Evolutionary conservation across 768 basidiomycete genomes (phyloP).

Genomic region (Russula lepida): DNA sequence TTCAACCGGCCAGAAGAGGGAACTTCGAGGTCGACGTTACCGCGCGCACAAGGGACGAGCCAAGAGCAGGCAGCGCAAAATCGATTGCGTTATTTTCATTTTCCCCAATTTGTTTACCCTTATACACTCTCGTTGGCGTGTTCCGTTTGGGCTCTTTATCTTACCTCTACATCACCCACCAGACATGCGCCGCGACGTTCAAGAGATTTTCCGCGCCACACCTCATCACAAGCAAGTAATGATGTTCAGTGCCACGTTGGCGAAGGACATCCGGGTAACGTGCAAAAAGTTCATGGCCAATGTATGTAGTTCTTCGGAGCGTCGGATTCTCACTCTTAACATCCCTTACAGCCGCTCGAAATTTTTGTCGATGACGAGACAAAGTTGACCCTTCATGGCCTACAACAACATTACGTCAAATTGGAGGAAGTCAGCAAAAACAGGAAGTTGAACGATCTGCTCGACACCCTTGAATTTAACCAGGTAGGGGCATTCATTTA

Average conservation of each 20-base stretch:
- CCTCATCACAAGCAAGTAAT: conserved; percentile 99
- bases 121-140: conserved; percentile 45
- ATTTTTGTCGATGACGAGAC: conserved; percentile 99
- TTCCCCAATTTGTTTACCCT: conserved; percentile 36
- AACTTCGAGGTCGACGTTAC: conserved; percentile 18
- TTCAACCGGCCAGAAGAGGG: conserved; percentile 11
- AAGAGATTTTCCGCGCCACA: conserved; percentile 98
- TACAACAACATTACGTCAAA: conserved; percentile 98
- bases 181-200: conserved; percentile 99
- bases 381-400: conserved; percentile 92
- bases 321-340: conserved; percentile 1
- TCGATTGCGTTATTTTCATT: conserved; percentile 21
- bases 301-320: conserved; percentile 42
- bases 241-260: conserved; percentile 99
- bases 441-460: conserved; percentile 89
- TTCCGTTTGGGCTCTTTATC: conserved; percentile 42
- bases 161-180: conserved; percentile 63
- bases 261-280: conserved; percentile 93
- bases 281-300: conserved; percentile 99
- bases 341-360: conserved; percentile 72
- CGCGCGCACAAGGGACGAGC: conserved; percentile 6
- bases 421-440: conserved; percentile 94
- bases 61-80: conserved; percentile 12
- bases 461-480: conserved; percentile 97
- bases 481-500: conserved; percentile 48